Evolutionary conservation across 164 flowering plant genomes (phyloP).

Genomic region (Annona squamosa): DNA sequence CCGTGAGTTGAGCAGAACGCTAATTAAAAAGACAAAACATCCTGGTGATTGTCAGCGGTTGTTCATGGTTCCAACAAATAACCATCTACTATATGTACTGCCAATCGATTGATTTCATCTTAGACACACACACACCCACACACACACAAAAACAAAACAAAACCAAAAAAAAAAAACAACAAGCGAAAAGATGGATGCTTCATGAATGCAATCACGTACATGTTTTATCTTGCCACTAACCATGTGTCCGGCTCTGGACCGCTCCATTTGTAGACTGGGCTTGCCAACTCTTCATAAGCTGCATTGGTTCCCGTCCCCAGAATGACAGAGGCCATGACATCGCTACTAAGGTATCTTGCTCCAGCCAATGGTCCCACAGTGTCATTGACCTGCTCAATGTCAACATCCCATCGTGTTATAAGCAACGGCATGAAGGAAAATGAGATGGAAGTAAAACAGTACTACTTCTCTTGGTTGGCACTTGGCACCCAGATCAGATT

Average conservation of each 20-base stretch:
- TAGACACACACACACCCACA: too few relatives aligned
- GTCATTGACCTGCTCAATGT: conserved; percentile 43
- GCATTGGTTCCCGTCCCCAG: conserved; percentile 47
- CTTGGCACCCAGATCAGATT: background rate
- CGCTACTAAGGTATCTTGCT: conserved; percentile 40
- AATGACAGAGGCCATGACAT: conserved; percentile 42
- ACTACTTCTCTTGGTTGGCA: too few relatives aligned
- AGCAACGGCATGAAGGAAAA: too few relatives aligned
- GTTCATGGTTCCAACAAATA: too few relatives aligned
- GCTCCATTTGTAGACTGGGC: conserved; percentile 20
- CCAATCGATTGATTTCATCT: too few relatives aligned
- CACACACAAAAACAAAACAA: too few relatives aligned
- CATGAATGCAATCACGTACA: background rate
- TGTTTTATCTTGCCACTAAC: background rate
- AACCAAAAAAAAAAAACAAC: too few relatives aligned
- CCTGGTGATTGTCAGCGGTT: too few relatives aligned
- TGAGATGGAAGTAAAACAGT: too few relatives aligned
- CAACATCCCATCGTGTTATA: too few relatives aligned
- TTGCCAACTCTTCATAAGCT: conserved; percentile 42
- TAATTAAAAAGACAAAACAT: too few relatives aligned
- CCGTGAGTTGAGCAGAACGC: background rate
- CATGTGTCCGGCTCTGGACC: conserved; percentile 16
- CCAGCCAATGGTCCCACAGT: conserved; percentile 49
- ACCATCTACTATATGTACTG: too few relatives aligned
- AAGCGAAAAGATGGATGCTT: background rate